Base-by-base conservation (phyloP, 2,329 filamentous ascomycete genomes). In the Onygenales sp. region DNA sequence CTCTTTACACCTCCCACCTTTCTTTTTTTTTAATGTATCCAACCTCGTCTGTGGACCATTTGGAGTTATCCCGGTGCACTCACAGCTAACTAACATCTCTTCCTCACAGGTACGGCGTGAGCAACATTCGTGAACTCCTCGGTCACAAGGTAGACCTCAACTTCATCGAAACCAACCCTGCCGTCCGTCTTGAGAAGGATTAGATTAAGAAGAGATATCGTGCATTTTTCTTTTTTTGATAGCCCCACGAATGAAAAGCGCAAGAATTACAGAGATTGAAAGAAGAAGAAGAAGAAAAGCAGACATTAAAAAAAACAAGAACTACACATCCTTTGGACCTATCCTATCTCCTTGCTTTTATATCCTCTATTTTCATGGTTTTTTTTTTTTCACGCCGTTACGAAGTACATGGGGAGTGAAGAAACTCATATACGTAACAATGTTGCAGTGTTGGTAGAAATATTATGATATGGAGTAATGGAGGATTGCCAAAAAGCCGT, bases 131-230 rank as follows among this genome's bases (percentile, higher is more conserved):
- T 62, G 90, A 95, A 72, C 74, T 96, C 65, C 76, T 98, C 52
- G 92, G 92, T 11, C 92, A 98, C 76, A 95, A 95, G 77, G 91
- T 96, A 42, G 91, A 97, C 73, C 74, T 97, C 67, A 84, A 84
- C 65, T 96, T 96, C 75, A 90, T 98, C 61, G 86, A 94, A 76
- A 84, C 79, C 61, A 96, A 95, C 72, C 85, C 92, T 9, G 93
- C 92, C 17, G 91, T 97, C 56, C 81, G 92, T 70, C 76, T 97
- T 67, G 88, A 94, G 63, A 92, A 90, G 76, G 81, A 89, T 62
- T 92, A 83, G 65, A 36, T 2, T 45, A 48, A 21, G 42, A 31
- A 47, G 40, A 32, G 52, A 56, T 54, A 54, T 52, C 39, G 11
- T 43, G 31, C 5, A 39, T 43, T 49, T 52, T 50, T 21, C 9